Evolutionary conservation across 2,329 filamentous ascomycete genomes (phyloP), one percentile per base, ranked within the genome.

Genomic region (Cercospora sp.): DNA sequence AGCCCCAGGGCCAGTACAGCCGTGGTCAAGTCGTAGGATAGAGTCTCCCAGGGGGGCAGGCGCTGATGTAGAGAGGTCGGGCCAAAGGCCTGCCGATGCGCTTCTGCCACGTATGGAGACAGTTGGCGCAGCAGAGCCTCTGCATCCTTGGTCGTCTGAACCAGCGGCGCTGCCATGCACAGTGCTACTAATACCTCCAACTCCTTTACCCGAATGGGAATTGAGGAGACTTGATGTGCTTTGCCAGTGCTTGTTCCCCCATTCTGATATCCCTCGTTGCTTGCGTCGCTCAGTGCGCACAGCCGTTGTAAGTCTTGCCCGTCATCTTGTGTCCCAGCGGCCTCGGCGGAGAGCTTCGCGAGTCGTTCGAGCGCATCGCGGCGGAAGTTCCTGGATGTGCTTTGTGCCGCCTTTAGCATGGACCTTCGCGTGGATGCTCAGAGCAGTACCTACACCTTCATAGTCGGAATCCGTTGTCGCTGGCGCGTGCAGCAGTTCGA

Each of bases 111-210:
- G 79, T 98, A 98, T 5, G 90, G 91, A 7, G 89, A 87, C 48
- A 99, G 83, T 73, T 97, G 93, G 36, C 86, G 84, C n/a, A 90
- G 87, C 45, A 99, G 87, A 74, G 89, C 90, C 75, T 91, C 88
- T 30, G 93, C 94, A 76, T 91, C 90, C 69, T 92, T 88, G 51
- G 83, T 80, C 57, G 88, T 89, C 63, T 89, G 85, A 28, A 98
- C 85, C 26, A 88, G 86, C 3, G 93, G 90, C 3, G 94, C 92
- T 63, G 94, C 92, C 81, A 94, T 94, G 84, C 94, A 98, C 28
- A 99, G 85, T 53, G 95, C 93, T 28, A 98, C 82, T 28, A 99
- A 86, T 63, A 97, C 91, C 79, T 99, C 94, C 73, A 97, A 90
- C 83, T 99, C 96, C 75, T 92, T 90, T 64, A 94, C 88, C 63